Percentiles rank a stretch among this genome's conserved stretches.
phyloP scores from a whole-genome alignment of 1,284 basidiomycete genomes.

The Austropuccinia psidii region DNA sequence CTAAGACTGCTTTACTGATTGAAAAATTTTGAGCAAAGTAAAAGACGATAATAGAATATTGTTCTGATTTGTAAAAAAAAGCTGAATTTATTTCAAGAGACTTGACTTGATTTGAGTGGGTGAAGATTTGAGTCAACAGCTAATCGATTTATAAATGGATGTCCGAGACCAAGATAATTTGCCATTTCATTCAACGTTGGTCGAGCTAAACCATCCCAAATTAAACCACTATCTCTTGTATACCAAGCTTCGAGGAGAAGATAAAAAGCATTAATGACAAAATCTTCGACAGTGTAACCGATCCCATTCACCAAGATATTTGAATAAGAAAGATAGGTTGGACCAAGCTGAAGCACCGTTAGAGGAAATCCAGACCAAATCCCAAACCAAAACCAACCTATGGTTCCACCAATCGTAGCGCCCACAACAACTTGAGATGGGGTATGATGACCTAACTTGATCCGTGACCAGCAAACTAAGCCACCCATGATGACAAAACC shows the following conservation, averaged over 20 bases:
- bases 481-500: conserved; percentile 46
- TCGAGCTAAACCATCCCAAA: conserved; percentile 22
- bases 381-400: conserved; percentile 58
- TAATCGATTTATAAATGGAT: too few relatives aligned
- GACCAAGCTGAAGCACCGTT: neutral
- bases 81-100: too few relatives aligned
- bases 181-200: conserved; percentile 12
- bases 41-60: too few relatives aligned
- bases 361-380: conserved; percentile 52
- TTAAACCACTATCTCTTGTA: conserved; percentile 17
- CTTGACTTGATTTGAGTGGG: too few relatives aligned
- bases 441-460: conserved; percentile 75
- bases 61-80: too few relatives aligned
- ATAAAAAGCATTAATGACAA: neutral
- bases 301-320: neutral
- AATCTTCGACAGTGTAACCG: neutral
- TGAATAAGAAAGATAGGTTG: neutral
- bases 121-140: too few relatives aligned
- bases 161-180: neutral
- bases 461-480: conserved; percentile 59
- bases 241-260: conserved; percentile 26
- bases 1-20: too few relatives aligned
- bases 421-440: conserved; percentile 66
- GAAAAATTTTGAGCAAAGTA: too few relatives aligned
- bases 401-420: conserved; percentile 55